A percentile compares a stretch with the other conserved stretches of the same genome.
These are phyloP conservation scores for Teunomyces atbi DNA, from an alignment of 805 yeast species.

Conservation along the genomic window DNA sequence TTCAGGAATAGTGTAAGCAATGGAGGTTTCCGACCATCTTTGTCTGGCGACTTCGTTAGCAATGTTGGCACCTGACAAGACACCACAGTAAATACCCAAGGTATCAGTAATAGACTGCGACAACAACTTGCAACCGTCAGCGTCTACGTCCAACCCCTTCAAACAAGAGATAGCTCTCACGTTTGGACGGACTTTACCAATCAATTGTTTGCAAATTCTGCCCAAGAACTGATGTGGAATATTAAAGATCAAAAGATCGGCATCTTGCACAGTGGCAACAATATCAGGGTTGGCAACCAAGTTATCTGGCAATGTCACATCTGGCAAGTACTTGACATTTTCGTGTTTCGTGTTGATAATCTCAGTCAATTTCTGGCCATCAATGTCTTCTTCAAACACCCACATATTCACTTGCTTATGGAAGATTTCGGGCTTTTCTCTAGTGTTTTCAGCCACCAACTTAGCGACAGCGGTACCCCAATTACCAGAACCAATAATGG, in stretches of 20 bases:
- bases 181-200: slow-evolving; percentile 66
- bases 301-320: slow-evolving; percentile 79
- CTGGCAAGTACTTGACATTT: slow-evolving; percentile 94
- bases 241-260: slow-evolving; percentile 88
- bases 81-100: slow-evolving; percentile 91
- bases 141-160: slow-evolving; percentile 89
- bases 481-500: slow-evolving; percentile 86
- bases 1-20: slow-evolving; percentile 77
- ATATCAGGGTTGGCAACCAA: slow-evolving; percentile 85
- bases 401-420: slow-evolving; percentile 84
- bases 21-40: slow-evolving; percentile 97
- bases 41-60: slow-evolving; percentile 96
- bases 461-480: slow-evolving; percentile 99
- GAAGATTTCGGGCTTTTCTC: slow-evolving; percentile 69
- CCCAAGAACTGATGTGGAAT: slow-evolving; percentile 96
- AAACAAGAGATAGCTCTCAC: slow-evolving; percentile 92
- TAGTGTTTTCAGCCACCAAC: slow-evolving; percentile 85
- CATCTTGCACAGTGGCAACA: slow-evolving; percentile 68
- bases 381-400: slow-evolving; percentile 85
- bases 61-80: slow-evolving; percentile 92
- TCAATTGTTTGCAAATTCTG: slow-evolving; percentile 69
- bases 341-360: slow-evolving; percentile 89
- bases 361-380: slow-evolving; percentile 81
- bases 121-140: slow-evolving; percentile 80
- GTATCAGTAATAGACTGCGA: slow-evolving; percentile 76